Evolutionary conservation across 345 rosid species (phyloP).

Genomic region (Acer negundo): DNA sequence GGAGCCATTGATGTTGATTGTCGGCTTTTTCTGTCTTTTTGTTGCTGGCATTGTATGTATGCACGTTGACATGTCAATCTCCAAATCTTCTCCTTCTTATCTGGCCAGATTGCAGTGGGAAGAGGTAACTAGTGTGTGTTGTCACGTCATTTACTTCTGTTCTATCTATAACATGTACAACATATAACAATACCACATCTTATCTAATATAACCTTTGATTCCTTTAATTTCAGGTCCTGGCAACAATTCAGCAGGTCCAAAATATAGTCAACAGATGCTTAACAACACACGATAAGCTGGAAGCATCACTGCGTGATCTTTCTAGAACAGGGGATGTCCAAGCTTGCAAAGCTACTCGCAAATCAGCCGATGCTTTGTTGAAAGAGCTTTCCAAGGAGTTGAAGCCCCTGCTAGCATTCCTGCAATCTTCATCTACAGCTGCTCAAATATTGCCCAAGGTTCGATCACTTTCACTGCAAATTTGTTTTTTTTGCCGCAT

Average conservation of each 20-base stretch:
- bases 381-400: conserved; percentile 81
- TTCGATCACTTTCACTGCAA: conserved; percentile 18
- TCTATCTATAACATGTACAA: not conserved
- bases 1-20: conserved; percentile 89
- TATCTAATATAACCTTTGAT: not conserved
- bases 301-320: conserved; percentile 89
- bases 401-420: conserved; percentile 57
- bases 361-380: conserved; percentile 68
- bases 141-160: not conserved
- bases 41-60: conserved; percentile 68
- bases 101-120: conserved; percentile 97
- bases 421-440: conserved; percentile 77
- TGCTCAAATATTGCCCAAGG: conserved; percentile 77
- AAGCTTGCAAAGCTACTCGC: conserved; percentile 88
- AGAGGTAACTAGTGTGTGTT: conserved; percentile 52
- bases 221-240: conserved; percentile 56
- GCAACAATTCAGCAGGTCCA: conserved; percentile 69
- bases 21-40: conserved; percentile 76
- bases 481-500: conserved; percentile 1
- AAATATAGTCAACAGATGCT: conserved; percentile 60
- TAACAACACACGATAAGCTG: conserved; percentile 72
- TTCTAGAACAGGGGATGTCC: conserved; percentile 89
- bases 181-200: not conserved
- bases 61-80: conserved; percentile 85
- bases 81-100: conserved; percentile 89